These are phyloP conservation scores for Aureobasidium subglaciale DNA, from an alignment of 2,329 filamentous ascomycete species.

Conservation along the genomic window DNA sequence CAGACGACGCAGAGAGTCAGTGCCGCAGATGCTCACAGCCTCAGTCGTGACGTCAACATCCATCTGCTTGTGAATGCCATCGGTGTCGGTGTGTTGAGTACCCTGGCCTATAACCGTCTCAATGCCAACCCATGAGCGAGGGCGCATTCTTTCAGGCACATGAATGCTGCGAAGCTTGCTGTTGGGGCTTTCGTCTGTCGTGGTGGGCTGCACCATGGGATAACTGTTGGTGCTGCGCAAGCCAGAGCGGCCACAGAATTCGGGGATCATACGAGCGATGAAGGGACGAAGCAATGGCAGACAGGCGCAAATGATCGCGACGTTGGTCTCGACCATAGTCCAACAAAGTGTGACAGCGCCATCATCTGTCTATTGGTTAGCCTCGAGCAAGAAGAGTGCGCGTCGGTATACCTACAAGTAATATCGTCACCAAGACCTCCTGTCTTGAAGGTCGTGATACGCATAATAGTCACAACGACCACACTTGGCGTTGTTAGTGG, in stretches of 20 bases:
- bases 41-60: slow-evolving; percentile 13
- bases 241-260: background rate
- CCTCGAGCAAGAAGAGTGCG: background rate
- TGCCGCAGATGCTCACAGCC: slow-evolving; percentile 11
- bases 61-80: slow-evolving; percentile 15
- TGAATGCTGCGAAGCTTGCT: slow-evolving; percentile 1
- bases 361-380: background rate
- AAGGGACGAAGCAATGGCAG: slow-evolving; percentile 21
- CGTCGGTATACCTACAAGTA: slow-evolving; percentile 18
- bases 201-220: background rate
- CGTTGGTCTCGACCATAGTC: slow-evolving; percentile 25
- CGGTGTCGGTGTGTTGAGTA: background rate
- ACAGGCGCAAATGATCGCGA: slow-evolving; percentile 25
- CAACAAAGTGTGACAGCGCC: slow-evolving; percentile 19
- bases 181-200: background rate
- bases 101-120: slow-evolving; percentile 6
- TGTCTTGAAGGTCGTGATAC: slow-evolving; percentile 19
- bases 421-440: slow-evolving; percentile 16
- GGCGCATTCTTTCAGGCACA: slow-evolving; percentile 1
- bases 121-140: slow-evolving; percentile 9
- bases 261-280: slow-evolving; percentile 12
- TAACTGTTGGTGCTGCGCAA: slow-evolving; percentile 8
- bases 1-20: slow-evolving; percentile 9
- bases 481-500: slow-evolving; percentile 18
- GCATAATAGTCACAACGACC: slow-evolving; percentile 22